Percentiles rank a stretch among this genome's conserved stretches.
phyloP scores from a whole-genome alignment of 352 stramenopile genomes.

The Globisporangium canariense region DNA sequence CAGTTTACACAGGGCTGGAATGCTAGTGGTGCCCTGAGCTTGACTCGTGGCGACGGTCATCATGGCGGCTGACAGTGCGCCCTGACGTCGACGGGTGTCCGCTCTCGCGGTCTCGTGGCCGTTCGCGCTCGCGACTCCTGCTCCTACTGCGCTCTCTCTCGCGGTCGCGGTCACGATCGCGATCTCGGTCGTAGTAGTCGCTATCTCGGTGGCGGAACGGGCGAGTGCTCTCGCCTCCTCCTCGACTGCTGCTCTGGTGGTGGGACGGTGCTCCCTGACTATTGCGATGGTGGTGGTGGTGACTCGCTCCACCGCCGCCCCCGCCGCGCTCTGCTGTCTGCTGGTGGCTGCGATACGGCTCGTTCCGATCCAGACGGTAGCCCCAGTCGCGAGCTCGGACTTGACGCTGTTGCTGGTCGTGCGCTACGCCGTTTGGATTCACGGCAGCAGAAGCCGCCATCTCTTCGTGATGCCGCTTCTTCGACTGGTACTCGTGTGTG shows the following conservation, averaged over 20 bases:
- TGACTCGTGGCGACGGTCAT: constrained; percentile 10
- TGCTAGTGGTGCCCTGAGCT: background rate
- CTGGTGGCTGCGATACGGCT: constrained; percentile 20
- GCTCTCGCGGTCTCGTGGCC: constrained; percentile 14
- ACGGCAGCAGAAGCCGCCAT: constrained; percentile 46
- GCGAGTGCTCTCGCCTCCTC: background rate
- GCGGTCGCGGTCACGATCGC: constrained; percentile 19
- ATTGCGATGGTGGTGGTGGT: constrained; percentile 12
- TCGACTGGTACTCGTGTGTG: constrained; percentile 84
- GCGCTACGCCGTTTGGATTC: constrained; percentile 13
- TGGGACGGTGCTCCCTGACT: constrained; percentile 6
- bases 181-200: constrained; percentile 27
- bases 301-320: background rate
- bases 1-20: background rate
- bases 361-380: constrained; percentile 19
- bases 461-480: constrained; percentile 82
- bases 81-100: constrained; percentile 3
- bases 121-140: constrained; percentile 17
- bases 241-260: constrained; percentile 12
- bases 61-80: constrained; percentile 4
- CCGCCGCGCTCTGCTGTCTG: constrained; percentile 1
- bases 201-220: constrained; percentile 19
- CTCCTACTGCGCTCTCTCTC: constrained; percentile 21
- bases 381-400: constrained; percentile 12
- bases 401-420: constrained; percentile 19